Percentiles rank a stretch among this genome's conserved stretches.
Conservation (phyloP, 495 filamentous ascomycete genomes). For the Penicillium egyptiacum region DNA sequence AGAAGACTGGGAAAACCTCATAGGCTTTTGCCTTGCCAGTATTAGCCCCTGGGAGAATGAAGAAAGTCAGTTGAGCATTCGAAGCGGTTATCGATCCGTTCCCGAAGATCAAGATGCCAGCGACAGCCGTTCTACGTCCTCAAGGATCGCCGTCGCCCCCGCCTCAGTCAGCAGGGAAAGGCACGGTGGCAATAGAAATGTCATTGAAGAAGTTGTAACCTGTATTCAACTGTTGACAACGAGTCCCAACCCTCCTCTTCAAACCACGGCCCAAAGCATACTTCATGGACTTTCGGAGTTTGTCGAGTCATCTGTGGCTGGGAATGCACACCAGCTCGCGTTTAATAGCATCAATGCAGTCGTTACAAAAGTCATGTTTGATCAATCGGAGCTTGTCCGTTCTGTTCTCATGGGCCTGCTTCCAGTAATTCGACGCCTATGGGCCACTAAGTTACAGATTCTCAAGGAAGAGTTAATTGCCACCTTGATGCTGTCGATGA, state of each 20-base stretch:
- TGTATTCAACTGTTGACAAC: conserved; percentile 67
- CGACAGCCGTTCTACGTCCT: conserved; percentile 33
- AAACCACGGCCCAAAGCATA: conserved; percentile 56
- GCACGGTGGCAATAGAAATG: conserved; percentile 31
- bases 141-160: conserved; percentile 35
- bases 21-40: conserved; percentile 60
- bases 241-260: conserved; percentile 69
- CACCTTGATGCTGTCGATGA: conserved; percentile 61
- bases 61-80: conserved; percentile 31
- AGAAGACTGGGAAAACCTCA: conserved; percentile 65
- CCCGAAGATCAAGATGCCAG: conserved; percentile 30
- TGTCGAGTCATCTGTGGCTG: conserved; percentile 56
- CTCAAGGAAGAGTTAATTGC: conserved; percentile 72
- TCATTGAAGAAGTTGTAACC: conserved; percentile 57
- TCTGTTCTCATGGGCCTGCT: conserved; percentile 59
- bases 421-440: conserved; percentile 69
- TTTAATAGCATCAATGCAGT: conserved; percentile 76
- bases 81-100: conserved; percentile 27
- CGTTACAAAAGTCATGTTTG: conserved; percentile 61
- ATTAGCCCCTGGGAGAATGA: conserved; percentile 27
- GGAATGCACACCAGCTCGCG: conserved; percentile 64
- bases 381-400: conserved; percentile 62
- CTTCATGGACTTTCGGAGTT: conserved; percentile 59
- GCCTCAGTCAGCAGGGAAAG: conserved; percentile 29
- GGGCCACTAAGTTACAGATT: conserved; percentile 60